A percentile compares a stretch with the other conserved stretches of the same genome.
phyloP scores from a whole-genome alignment of 352 stramenopile species.

The Phytophthora hybrid region DNA sequence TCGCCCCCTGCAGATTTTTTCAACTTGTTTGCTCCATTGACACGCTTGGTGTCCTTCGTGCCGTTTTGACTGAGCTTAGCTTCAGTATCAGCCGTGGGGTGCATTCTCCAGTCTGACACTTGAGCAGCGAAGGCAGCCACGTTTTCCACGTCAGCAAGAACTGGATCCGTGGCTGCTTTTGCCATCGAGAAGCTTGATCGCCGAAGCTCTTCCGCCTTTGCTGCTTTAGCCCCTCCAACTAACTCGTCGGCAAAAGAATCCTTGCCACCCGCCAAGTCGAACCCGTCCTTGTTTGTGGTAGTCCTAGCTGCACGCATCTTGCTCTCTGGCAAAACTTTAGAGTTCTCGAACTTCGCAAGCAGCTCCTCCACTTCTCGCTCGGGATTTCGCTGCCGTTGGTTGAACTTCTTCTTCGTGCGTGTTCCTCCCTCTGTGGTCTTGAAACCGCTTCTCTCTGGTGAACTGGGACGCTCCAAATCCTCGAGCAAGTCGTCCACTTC shows the following conservation, averaged over 20 bases:
- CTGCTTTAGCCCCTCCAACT: neutral
- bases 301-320: neutral
- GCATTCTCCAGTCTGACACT: conserved; percentile 33
- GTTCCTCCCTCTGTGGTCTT: neutral
- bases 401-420: conserved; percentile 1
- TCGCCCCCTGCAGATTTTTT: conserved; percentile 12
- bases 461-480: neutral
- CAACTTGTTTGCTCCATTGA: conserved; percentile 11
- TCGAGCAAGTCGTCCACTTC: conserved; percentile 2
- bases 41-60: neutral
- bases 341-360: neutral
- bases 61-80: conserved; percentile 7
- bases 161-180: conserved; percentile 4
- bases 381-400: neutral
- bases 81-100: neutral
- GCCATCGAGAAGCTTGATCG: conserved; percentile 12
- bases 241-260: conserved; percentile 1
- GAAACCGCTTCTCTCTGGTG: neutral
- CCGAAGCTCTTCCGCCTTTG: conserved; percentile 26
- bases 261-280: neutral
- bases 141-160: conserved; percentile 14
- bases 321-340: conserved; percentile 1
- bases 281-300: neutral
- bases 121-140: conserved; percentile 30
- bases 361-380: neutral